Evolutionary conservation across 352 stramenopile genomes (phyloP).

Genomic region (Achlya hypogyna): DNA sequence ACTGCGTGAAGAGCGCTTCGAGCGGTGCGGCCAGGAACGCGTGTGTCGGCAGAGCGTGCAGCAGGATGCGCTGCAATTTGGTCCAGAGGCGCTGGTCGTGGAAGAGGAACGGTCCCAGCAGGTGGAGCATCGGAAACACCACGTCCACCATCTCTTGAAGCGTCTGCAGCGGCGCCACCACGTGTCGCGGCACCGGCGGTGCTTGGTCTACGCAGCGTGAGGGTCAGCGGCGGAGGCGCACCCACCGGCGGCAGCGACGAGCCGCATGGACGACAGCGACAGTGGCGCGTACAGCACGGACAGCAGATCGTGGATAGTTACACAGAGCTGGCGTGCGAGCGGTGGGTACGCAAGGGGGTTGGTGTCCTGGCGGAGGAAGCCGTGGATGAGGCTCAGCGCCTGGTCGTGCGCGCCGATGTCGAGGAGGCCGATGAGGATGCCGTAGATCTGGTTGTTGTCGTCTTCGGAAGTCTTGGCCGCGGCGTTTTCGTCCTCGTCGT

Average conservation of each 20-base stretch:
- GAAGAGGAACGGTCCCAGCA: conserved; percentile 56
- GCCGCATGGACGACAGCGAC: conserved; percentile 41
- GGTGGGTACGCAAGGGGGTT: conserved; percentile 60
- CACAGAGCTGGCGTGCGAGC: conserved; percentile 52
- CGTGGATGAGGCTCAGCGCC: conserved; percentile 73
- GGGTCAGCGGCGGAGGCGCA: no score
- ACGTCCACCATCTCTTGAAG: conserved; percentile 37
- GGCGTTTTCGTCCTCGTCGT: conserved; percentile 20
- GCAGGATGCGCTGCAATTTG: conserved; percentile 59
- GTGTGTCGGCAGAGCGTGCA: conserved; percentile 34
- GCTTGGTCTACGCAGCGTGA: no score
- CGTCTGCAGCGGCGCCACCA: conserved; percentile 29
- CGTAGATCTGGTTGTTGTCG: conserved; percentile 69
- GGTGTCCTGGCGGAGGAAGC: conserved; percentile 54
- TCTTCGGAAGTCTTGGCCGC: neutral
- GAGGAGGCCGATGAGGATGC: conserved; percentile 68
- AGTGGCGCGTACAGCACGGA: conserved; percentile 42
- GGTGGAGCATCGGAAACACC: conserved; percentile 49
- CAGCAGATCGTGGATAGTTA: conserved; percentile 57
- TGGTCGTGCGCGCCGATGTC: conserved; percentile 54
- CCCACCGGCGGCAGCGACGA: conserved; percentile 21
- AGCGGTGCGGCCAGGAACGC: conserved; percentile 21
- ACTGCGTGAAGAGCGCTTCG: conserved; percentile 39
- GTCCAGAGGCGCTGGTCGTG: conserved; percentile 63
- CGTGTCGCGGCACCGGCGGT: neutral